Percentiles rank a stretch among this genome's conserved stretches.
phyloP scores from a whole-genome alignment of 768 basidiomycete genomes.

The Termitomyces sp. region DNA sequence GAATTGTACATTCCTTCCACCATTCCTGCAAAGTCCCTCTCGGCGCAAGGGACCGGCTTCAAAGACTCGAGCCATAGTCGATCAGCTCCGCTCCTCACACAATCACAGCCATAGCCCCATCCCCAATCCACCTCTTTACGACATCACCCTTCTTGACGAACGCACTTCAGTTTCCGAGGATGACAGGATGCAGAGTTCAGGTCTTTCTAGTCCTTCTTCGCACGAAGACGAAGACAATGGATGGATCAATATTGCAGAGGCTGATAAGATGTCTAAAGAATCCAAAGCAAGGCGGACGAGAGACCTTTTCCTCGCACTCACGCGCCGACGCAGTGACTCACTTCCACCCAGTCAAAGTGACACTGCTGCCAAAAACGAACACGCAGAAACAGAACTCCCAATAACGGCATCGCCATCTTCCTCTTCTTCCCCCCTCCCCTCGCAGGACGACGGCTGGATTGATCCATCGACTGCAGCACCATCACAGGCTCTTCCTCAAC shows the following conservation, averaged over 20 bases:
- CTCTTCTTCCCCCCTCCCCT: constrained; percentile 20
- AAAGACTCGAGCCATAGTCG: constrained; percentile 55
- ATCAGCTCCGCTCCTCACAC: constrained; percentile 38
- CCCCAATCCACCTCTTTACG: constrained; percentile 28
- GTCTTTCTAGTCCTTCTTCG: constrained; percentile 23
- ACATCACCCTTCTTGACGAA: constrained; percentile 24
- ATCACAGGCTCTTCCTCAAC: background rate
- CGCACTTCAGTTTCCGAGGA: constrained; percentile 35
- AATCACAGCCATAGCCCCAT: constrained; percentile 22
- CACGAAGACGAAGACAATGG: constrained; percentile 38
- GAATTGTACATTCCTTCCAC: constrained; percentile 35
- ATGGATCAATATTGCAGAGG: constrained; percentile 33
- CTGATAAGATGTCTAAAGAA: constrained; percentile 14
- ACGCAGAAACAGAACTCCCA: constrained; percentile 6
- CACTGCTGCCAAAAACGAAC: constrained; percentile 7
- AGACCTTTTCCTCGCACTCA: constrained; percentile 37
- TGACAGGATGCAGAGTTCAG: constrained; percentile 25
- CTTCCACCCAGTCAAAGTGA: constrained; percentile 21
- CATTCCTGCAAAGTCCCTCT: constrained; percentile 39
- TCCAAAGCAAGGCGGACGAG: constrained; percentile 33
- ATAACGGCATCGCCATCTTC: constrained; percentile 18
- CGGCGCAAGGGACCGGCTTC: constrained; percentile 39
- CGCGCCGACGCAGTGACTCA: constrained; percentile 34
- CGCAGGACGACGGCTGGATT: constrained; percentile 33
- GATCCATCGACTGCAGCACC: constrained; percentile 19